phyloP scores from a whole-genome alignment of 208 protist species.

The Leptomonas pyrrhocoris region DNA sequence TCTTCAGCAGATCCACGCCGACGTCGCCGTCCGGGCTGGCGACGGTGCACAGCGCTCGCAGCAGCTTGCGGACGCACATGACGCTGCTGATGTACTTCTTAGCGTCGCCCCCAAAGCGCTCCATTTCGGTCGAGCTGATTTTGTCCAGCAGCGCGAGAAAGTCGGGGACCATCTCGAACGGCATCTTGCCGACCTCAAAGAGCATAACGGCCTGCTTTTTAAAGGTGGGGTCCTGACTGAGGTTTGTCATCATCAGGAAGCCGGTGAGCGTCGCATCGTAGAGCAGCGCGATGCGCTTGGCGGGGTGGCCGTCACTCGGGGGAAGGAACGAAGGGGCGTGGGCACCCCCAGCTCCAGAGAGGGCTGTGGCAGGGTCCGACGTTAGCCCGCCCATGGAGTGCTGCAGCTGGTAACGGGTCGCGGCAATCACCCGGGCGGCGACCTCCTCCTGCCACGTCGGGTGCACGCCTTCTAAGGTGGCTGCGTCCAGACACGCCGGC shows the following conservation, averaged over 20 bases:
- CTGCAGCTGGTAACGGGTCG: constrained; percentile 31
- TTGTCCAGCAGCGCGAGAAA: constrained; percentile 77
- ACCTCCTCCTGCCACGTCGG: constrained; percentile 57
- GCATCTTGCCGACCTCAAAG: constrained; percentile 91
- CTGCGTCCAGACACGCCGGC: constrained; percentile 32
- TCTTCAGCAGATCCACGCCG: constrained; percentile 88
- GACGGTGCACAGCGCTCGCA: constrained; percentile 60
- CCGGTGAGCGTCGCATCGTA: constrained; percentile 96
- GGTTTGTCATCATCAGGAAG: constrained; percentile 98
- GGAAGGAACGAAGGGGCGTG: not conserved
- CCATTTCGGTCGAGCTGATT: constrained; percentile 45
- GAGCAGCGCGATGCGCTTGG: constrained; percentile 93
- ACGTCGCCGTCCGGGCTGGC: constrained; percentile 42
- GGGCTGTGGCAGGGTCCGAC: not conserved
- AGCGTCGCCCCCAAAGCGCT: constrained; percentile 80
- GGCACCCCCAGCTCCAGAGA: not conserved
- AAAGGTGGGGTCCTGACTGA: constrained; percentile 83
- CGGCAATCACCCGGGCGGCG: constrained; percentile 26
- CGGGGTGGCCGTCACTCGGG: constrained; percentile 34
- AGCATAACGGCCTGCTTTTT: constrained; percentile 92
- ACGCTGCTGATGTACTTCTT: constrained; percentile 86
- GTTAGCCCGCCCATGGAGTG: constrained; percentile 19
- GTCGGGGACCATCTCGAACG: constrained; percentile 70
- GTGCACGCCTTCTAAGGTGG: constrained; percentile 46
- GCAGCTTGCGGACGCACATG: constrained; percentile 70